Evolutionary conservation across 129 eudicot genomes (phyloP).

Genomic region (Chrysanthemum makinoi): DNA sequence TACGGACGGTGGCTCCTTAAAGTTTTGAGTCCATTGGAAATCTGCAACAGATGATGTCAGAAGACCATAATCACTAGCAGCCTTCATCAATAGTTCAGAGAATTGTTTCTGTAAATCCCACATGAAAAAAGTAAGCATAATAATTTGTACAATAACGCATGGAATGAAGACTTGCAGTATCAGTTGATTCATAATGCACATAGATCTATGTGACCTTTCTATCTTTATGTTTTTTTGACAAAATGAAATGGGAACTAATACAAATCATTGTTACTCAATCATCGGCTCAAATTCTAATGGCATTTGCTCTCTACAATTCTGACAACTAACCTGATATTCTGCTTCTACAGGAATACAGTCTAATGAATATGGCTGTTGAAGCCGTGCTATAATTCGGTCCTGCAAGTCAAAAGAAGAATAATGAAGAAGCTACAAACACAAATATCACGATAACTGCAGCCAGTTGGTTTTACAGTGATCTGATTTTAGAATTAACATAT

Average conservation of each 20-base stretch:
- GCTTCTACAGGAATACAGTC: slow-evolving; percentile 98
- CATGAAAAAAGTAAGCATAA: slow-evolving; percentile 13
- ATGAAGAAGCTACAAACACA: background rate
- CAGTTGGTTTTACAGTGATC: slow-evolving; percentile 1
- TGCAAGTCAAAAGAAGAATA: slow-evolving; percentile 31
- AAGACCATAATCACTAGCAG: slow-evolving; percentile 95
- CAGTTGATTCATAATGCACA: slow-evolving; percentile 5
- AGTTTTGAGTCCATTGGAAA: slow-evolving; percentile 96
- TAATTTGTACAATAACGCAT: background rate
- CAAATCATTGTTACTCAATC: too few species aligned
- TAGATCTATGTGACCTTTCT: too few species aligned
- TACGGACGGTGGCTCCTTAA: slow-evolving; percentile 91
- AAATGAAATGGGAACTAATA: too few species aligned
- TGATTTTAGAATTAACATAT: background rate
- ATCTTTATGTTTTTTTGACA: too few species aligned
- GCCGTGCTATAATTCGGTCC: slow-evolving; percentile 98
- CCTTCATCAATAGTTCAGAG: slow-evolving; percentile 87
- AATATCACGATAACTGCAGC: background rate
- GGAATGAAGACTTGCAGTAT: background rate
- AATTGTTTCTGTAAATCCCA: slow-evolving; percentile 82
- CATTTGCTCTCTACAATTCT: slow-evolving; percentile 3
- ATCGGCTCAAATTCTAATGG: background rate
- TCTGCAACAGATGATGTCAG: slow-evolving; percentile 85
- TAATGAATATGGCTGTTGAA: slow-evolving; percentile 95
- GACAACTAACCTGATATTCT: slow-evolving; percentile 70